Base-by-base conservation (phyloP, 2,329 filamentous ascomycete species). In the Aureobasidium lini region DNA sequence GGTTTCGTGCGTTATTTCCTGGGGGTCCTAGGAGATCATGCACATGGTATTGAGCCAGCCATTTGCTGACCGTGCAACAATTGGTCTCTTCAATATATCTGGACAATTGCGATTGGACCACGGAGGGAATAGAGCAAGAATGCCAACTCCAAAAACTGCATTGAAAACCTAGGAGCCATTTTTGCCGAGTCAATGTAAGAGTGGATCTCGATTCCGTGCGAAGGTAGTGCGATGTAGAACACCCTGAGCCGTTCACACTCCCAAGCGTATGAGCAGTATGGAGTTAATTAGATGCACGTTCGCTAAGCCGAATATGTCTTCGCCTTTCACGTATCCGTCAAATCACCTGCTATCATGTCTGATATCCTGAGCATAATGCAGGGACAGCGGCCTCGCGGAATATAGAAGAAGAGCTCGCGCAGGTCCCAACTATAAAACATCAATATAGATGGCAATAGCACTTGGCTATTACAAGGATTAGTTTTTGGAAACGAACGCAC, bases 1-100 rank as follows among this genome's bases (percentile, higher is more conserved):
- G 32, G 42, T 18, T 43, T 40, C 32, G 32, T 57, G 53, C 53
- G 52, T 36, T 47, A 39, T 40, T 57, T 40, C 53, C 40, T 56
- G 52, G 40, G 23, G 52, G 40, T 44, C 16, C 16, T 34, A n/a
- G n/a, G n/a, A n/a, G 52, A 29, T 46, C 52, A 36, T 56, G 40
- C 52, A 46, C 40, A 56, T 46, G 39, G 39, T 40, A 36, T 16
- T 56, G 31, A 18, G 39, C 52, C 52, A 56, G 52, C 36, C 16
- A 37, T 37, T 36, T 56, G 31, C 40, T 40, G 42, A 46, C 23
- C 9, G 37, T 9, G 37, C 6, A 18, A 23, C 29, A 10, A 54
- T 23, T 23, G 9, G 36, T n/a, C 11, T 18, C 37, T n/a, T 18
- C 40, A 46, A 16, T 36, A 46, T 56, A n/a, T 34, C 13, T 29